A percentile compares a stretch with the other conserved stretches of the same genome.
Evolutionary conservation across 768 basidiomycete species (phyloP).

Genomic region (Pleurotus salmoneostramineus): DNA sequence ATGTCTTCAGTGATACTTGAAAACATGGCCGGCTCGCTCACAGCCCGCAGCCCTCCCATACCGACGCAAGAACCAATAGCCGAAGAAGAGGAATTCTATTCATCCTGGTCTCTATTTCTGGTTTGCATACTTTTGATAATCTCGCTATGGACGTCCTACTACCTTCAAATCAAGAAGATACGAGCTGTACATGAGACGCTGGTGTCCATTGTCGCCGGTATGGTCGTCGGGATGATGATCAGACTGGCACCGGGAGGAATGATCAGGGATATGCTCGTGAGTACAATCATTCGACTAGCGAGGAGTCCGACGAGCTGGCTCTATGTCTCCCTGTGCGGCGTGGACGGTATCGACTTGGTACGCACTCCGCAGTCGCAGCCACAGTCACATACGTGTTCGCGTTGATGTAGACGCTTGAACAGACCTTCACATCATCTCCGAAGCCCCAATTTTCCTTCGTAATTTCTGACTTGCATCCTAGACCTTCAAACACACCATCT

Average conservation of each 20-base stretch:
- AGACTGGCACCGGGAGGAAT: constrained; percentile 88
- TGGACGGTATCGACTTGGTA: background rate
- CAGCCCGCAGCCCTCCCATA: constrained; percentile 5
- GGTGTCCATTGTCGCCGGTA: constrained; percentile 92
- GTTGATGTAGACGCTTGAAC: background rate
- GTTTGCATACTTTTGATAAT: constrained; percentile 90
- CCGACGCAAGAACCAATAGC: constrained; percentile 34
- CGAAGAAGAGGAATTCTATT: constrained; percentile 88
- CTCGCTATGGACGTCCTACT: constrained; percentile 95
- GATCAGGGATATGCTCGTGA: constrained; percentile 96
- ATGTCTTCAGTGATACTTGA: constrained; percentile 3
- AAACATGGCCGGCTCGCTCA: constrained; percentile 4
- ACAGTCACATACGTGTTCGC: background rate
- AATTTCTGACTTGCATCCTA: constrained; percentile 24
- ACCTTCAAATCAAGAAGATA: constrained; percentile 95
- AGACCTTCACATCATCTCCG: background rate
- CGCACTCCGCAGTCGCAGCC: background rate
- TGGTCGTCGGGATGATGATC: constrained; percentile 91
- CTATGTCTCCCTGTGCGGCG: no score
- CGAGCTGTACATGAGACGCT: constrained; percentile 94
- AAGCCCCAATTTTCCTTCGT: background rate
- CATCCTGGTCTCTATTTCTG: constrained; percentile 91
- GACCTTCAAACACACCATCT: constrained; percentile 96
- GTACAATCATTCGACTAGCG: constrained; percentile 21
- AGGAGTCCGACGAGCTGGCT: no score